Base-by-base conservation (phyloP, 257 asterid genomes). In the Mitragyna speciosa region DNA sequence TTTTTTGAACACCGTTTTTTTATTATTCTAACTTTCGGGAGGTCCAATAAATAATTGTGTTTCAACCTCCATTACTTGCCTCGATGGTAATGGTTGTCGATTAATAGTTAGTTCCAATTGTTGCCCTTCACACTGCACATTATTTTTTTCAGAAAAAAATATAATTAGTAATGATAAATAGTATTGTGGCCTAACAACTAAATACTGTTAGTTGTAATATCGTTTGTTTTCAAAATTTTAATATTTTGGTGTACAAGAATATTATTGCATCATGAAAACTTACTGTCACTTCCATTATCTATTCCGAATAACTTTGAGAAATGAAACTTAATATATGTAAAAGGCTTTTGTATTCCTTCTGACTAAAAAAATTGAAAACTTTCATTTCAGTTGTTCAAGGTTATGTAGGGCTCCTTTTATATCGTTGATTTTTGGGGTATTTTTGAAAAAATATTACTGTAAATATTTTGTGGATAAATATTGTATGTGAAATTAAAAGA, bases 31-130 rank as follows among this genome's bases (percentile, higher is more conserved):
- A 71, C 76, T 77, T 65, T 78, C 19, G 1, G 91, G 88, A 65
- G 70, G 90, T 63, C 93, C 90, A 48, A 89, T 86, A 79, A 83
- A 86, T 83, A 89, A 81, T 30, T 82, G 87, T 4, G 93, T 89
- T 81, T 85, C 87, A 59, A 88, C 88, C 74, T 89, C 90, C 81
- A 68, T 72, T 22, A 33, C 73, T 76, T 51, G 79, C 48, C 83
- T 80, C 43, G 15, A 22, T 70, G 83, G 75, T 36, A 72, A 26
- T 58, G 14, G 65, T 67, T 78, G 75, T 15, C 70, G 82, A 30
- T 31, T 47, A 20, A 76, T 79, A 31, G 89, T 83, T 49, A 83
- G 69, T 45, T 80, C 76, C 86, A 85, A 65, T 9, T 71, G 82
- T 28, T 45, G 78, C 81, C 47, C 66, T 51, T 86, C 87, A 52